These are phyloP conservation scores for Leptographium flavum DNA, from an alignment of 2,329 filamentous ascomycete species.

Conservation along the genomic window DNA sequence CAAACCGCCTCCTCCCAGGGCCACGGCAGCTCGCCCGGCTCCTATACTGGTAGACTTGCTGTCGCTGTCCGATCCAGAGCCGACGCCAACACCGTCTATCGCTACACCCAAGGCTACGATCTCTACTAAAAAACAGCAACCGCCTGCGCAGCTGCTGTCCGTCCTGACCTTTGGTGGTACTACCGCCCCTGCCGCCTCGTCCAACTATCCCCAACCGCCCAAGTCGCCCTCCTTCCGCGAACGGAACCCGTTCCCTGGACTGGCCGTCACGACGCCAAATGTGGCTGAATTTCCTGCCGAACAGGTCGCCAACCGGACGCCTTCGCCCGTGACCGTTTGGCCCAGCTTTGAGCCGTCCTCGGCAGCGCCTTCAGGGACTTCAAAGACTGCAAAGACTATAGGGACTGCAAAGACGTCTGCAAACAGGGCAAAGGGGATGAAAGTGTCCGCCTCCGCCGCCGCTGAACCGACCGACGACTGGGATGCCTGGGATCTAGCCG, in stretches of 20 bases:
- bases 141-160: conserved; percentile 18
- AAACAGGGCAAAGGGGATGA: no score
- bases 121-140: conserved; percentile 10
- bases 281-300: conserved; percentile 19
- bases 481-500: conserved; percentile 21
- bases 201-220: conserved; percentile 29
- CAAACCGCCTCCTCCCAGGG: not conserved
- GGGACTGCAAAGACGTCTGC: no score
- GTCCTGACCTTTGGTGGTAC: conserved; percentile 18
- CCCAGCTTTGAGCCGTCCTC: conserved; percentile 20
- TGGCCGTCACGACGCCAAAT: conserved; percentile 30
- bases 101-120: not conserved
- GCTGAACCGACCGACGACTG: conserved; percentile 24
- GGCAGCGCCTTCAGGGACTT: no score
- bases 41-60: conserved; percentile 8
- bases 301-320: conserved; percentile 18
- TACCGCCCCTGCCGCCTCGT: conserved; percentile 5
- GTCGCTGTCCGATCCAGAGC: conserved; percentile 9
- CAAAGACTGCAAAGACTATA: no score
- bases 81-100: not conserved
- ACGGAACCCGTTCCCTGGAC: conserved; percentile 36
- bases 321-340: conserved; percentile 31
- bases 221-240: conserved; percentile 39
- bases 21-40: not conserved
- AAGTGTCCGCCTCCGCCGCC: conserved; percentile 17